Evolutionary conservation across 106 monocot genomes (phyloP).

Genomic region (Amphibolis antarctica): DNA sequence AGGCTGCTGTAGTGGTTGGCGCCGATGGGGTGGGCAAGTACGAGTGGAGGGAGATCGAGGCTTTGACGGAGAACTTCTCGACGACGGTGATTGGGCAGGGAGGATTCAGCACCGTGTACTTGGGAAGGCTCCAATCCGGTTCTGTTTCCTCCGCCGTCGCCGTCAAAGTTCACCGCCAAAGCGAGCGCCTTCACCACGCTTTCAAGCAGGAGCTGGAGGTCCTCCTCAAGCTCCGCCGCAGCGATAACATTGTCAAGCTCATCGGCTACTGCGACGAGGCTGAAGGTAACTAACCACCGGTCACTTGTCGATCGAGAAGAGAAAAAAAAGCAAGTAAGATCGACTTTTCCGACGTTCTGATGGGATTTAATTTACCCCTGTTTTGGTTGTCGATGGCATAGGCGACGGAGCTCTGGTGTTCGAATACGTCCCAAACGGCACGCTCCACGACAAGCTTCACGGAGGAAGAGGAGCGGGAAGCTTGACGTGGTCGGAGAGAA

Average conservation of each 20-base stretch:
- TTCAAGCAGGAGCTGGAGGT: slow-evolving; percentile 62
- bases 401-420: slow-evolving; percentile 48
- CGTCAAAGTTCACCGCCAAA: slow-evolving; percentile 49
- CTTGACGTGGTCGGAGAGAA: slow-evolving; percentile 45
- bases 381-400: too few relatives aligned
- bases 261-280: slow-evolving; percentile 65
- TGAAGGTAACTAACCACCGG: slow-evolving; percentile 10
- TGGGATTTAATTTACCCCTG: background rate
- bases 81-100: slow-evolving; percentile 41
- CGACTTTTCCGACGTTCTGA: too few relatives aligned
- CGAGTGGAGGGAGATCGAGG: slow-evolving; percentile 43
- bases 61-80: slow-evolving; percentile 32
- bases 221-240: slow-evolving; percentile 38
- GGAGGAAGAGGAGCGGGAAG: slow-evolving; percentile 3
- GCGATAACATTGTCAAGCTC: slow-evolving; percentile 41
- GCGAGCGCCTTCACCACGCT: slow-evolving; percentile 44
- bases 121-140: slow-evolving; percentile 15
- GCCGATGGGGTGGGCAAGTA: slow-evolving; percentile 7
- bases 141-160: slow-evolving; percentile 18
- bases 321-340: too few relatives aligned
- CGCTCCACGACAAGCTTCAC: slow-evolving; percentile 66
- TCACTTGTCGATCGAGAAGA: too few relatives aligned
- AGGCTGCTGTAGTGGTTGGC: slow-evolving; percentile 4
- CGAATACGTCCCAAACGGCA: slow-evolving; percentile 59
- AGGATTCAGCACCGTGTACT: slow-evolving; percentile 56